Base-by-base conservation (phyloP, 148 eudicot species). In the Diospyros lotus region DNA sequence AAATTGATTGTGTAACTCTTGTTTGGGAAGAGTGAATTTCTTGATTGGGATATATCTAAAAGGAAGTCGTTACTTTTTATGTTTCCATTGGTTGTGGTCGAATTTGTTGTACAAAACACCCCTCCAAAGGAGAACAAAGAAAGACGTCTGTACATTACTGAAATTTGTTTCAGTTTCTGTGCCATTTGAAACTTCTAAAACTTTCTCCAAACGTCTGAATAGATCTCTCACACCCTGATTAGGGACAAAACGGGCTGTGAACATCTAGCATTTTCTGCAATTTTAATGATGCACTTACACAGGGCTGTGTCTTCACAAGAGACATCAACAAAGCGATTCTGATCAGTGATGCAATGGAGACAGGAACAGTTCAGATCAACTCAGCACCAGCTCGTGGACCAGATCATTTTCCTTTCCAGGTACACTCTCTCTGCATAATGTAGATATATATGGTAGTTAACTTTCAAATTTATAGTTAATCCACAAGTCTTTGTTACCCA, bases 351-450 rank as follows among this genome's bases (percentile, higher is more conserved):
- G 88, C 90, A n/a, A 85, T 89, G 93, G 90, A 87, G 77, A 67
- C 86, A 0, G 88, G 88, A 69, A 86, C 92, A 9, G 85, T 88
- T 61, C 92, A 88, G 84, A 88, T 88, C 50, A 88, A 88, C 76
- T 88, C 92, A 6, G 92, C 92, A 39, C 88, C 92, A 52, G 92
- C 92, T 76, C 88, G 92, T 41, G 89, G 89, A 73, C 92, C 92
- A 1, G 92, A 88, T 76, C 92, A 88, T 75, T 88, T 88, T 56
- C 92, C 92, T 44, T 88, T 88, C 69, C 92, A 86, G 86, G 89
- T 88, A 10, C 64, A 68, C 44, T 73, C 52, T 73, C 69, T 68
- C 48, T 11, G 45, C 59, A 58, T 1, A 55, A 42, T 28, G 28
- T 1, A 9, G 41, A 43, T 55, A n/a, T 4, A 56, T 5, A 12